Evolutionary conservation across 345 rosid species (phyloP).

Genomic region (Pistacia integerrima): DNA sequence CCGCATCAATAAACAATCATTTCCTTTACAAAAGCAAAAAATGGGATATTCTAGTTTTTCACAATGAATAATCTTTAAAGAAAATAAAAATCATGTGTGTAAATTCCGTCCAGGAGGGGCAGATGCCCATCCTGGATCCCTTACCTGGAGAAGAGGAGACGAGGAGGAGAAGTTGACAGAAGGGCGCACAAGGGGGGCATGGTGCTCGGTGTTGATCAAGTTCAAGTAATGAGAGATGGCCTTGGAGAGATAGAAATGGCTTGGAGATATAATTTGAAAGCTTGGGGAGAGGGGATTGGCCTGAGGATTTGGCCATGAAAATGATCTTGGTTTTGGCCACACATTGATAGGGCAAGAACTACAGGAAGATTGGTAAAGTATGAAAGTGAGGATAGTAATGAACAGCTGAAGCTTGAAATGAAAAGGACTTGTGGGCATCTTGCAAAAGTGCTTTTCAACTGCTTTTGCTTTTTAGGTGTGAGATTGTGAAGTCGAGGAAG

Average conservation of each 20-base stretch:
- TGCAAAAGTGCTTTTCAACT: no score
- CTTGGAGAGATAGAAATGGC: conserved; percentile 50
- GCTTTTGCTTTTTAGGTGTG: no score
- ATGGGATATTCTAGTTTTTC: no score
- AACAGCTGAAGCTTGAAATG: background rate
- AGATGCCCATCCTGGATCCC: no score
- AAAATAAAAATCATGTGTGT: no score
- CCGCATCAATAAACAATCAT: no score
- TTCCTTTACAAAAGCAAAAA: no score
- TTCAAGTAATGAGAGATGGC: conserved; percentile 51
- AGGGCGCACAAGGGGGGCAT: conserved; percentile 39
- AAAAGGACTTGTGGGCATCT: background rate
- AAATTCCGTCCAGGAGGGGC: no score
- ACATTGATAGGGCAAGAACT: conserved; percentile 32
- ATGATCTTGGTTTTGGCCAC: conserved; percentile 74
- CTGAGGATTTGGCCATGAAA: conserved; percentile 59
- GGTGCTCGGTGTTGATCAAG: conserved; percentile 50
- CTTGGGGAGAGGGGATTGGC: conserved; percentile 48
- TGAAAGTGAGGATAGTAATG: background rate
- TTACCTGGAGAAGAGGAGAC: no score
- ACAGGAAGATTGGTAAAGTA: background rate
- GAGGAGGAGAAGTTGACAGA: no score
- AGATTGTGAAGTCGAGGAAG: no score
- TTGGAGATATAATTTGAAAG: conserved; percentile 56
- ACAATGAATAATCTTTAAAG: no score